These are phyloP conservation scores for Aspergillus ostianus DNA, from an alignment of 495 filamentous ascomycete species.

Conservation along the genomic window DNA sequence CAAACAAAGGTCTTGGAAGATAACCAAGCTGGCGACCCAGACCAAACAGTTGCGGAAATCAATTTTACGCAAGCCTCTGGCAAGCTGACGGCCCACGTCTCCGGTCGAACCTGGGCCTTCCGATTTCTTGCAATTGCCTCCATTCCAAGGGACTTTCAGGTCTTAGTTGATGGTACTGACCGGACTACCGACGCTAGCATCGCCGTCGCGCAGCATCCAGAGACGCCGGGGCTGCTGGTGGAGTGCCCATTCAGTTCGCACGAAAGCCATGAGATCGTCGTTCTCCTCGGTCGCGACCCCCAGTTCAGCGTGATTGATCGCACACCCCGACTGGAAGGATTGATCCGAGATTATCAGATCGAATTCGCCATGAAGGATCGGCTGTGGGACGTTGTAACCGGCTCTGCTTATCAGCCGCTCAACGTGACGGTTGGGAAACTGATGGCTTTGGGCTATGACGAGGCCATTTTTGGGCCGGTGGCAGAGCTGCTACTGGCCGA, in stretches of 20 bases:
- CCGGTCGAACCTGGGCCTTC: conserved; percentile 11
- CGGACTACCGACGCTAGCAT: conserved; percentile 22
- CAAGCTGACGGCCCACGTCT: conserved; percentile 2
- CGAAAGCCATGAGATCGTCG: conserved; percentile 13
- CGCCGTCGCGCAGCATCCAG: conserved; percentile 20
- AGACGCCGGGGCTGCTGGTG: conserved; percentile 6
- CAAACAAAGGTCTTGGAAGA: conserved; percentile 43
- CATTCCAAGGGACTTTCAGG: conserved; percentile 25
- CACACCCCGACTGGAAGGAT: conserved; percentile 20
- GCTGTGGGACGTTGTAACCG: conserved; percentile 34
- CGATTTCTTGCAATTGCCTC: conserved; percentile 24
- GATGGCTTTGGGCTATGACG: conserved; percentile 29
- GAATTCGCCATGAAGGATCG: conserved; percentile 38
- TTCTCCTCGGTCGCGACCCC: conserved; percentile 33
- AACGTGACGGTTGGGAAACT: conserved; percentile 32
- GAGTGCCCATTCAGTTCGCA: conserved; percentile 13
- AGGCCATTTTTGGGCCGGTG: conserved; percentile 36
- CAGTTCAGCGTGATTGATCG: conserved; percentile 34
- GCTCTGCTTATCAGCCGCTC: conserved; percentile 10
- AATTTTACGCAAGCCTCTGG: conserved; percentile 5
- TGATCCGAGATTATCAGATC: conserved; percentile 44
- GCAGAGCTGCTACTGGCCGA: conserved; percentile 47
- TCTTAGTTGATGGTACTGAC: conserved; percentile 23
- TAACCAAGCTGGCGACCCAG: conserved; percentile 12
- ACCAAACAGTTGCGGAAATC: not conserved